Evolutionary conservation across 176 grass and related monocot species (phyloP), one percentile per base, ranked within the genome.

Genomic region (Sorghum bicolor): DNA sequence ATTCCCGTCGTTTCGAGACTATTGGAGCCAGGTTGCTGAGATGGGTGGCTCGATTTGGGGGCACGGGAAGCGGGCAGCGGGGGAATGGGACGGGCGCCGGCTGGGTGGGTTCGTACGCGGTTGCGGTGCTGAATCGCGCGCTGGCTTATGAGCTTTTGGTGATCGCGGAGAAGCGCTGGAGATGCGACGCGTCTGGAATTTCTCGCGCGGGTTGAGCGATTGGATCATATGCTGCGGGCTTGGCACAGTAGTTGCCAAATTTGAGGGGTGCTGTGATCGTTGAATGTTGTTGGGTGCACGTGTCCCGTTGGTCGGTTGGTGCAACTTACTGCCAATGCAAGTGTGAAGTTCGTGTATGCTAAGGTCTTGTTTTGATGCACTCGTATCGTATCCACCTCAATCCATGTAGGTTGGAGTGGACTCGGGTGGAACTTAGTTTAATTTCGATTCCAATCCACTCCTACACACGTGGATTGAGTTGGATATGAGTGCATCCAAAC

Each of bases 271-370:
- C 10, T 28, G 16, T 78, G 30, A 26, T 75, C 38, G 1, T 33
- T 50, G 38, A 83, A 80, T 80, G 40, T 31, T 83, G 60, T 67
- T 58, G 67, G 19, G 14, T 87, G 37, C 67, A 20, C 25, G 37
- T 69, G 41, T 53, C 76, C 68, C 6, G 19, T 70, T 80, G 38
- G 24, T 64, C 11, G 53, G 53, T 58, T n/a, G 22, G 53, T 58
- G 53, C 24, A 62, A 5, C 34, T 55, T 72, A 37, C 13, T 39
- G 34, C 41, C 20, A 16, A 53, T 65, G 40, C 41, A 64, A 43
- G 55, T 52, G 34, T 31, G 48, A 14, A 50, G 37, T 83, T 88
- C 0, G 53, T 8, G 64, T 76, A 76, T 24, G 13, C 39, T 76
- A n/a, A 3, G 52, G 52, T 53, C 1, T n/a, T 2, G 52, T 8